Evolutionary conservation across 1,139 yeast genomes (phyloP).

Genomic region (Pneumocystis oryctolagi): DNA sequence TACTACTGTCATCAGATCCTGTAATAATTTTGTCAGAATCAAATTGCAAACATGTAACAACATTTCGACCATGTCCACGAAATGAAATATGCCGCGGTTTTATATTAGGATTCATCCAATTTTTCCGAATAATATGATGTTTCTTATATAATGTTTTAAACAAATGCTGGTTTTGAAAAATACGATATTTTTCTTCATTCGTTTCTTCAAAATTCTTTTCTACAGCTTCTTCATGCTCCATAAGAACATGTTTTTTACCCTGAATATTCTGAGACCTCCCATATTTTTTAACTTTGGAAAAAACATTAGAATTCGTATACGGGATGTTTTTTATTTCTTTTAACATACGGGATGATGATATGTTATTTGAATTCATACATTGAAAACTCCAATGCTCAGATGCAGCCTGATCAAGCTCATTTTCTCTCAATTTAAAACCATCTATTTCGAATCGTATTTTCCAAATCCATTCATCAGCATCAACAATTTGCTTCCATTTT

Average conservation of each 20-base stretch:
- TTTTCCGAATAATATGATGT: constrained; percentile 44
- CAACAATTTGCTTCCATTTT: constrained; percentile 53
- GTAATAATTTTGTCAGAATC: constrained; percentile 84
- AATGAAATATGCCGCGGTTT: constrained; percentile 57
- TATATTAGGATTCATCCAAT: constrained; percentile 73
- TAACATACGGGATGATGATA: not conserved
- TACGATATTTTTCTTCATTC: constrained; percentile 10
- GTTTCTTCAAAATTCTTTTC: constrained; percentile 9
- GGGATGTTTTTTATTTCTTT: not conserved
- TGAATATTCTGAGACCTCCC: not conserved
- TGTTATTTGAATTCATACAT: constrained; percentile 1
- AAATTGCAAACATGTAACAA: constrained; percentile 86
- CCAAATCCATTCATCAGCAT: constrained; percentile 36
- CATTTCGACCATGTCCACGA: constrained; percentile 62
- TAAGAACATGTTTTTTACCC: not conserved
- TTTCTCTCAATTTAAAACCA: constrained; percentile 16
- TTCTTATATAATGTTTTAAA: constrained; percentile 52
- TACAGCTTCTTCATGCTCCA: constrained; percentile 5
- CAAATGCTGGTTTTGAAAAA: constrained; percentile 17
- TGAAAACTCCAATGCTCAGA: constrained; percentile 2
- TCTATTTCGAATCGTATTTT: constrained; percentile 24
- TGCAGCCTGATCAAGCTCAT: not conserved
- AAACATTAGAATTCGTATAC: not conserved
- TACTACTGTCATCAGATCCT: constrained; percentile 77
- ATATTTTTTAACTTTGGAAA: not conserved